These are phyloP conservation scores for Plasmodium gonderi DNA, from an alignment of 169 alveolate genomes.

Conservation along the genomic window DNA sequence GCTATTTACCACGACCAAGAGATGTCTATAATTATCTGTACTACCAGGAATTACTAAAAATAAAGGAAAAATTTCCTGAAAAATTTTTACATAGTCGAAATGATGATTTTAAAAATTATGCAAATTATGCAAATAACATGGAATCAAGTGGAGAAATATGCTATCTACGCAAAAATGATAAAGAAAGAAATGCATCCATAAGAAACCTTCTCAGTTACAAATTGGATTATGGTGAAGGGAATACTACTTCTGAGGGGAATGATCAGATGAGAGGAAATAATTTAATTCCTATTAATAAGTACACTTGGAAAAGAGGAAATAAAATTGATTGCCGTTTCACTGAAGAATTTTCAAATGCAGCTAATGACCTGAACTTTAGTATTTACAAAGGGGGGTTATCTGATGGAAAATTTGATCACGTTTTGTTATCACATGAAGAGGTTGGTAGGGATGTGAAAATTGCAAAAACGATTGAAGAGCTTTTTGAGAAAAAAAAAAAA, in stretches of 20 bases:
- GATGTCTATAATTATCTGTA: conserved; percentile 65
- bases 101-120: background rate
- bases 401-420: background rate
- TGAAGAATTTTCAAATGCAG: background rate
- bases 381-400: background rate
- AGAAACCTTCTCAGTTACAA: background rate
- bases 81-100: background rate
- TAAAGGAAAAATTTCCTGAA: background rate
- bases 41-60: conserved; percentile 29
- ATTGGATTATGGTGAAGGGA: background rate
- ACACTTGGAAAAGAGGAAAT: background rate
- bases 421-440: background rate
- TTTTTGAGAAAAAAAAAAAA: background rate
- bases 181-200: background rate
- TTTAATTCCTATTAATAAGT: background rate
- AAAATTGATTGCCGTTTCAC: background rate
- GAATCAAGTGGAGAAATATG: background rate
- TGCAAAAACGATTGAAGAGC: too few relatives aligned
- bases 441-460: background rate
- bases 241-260: too few relatives aligned
- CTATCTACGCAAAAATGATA: background rate
- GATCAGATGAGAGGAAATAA: background rate
- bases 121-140: background rate
- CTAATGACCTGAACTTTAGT: background rate
- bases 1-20: conserved; percentile 42